phyloP scores from a whole-genome alignment of 306 rosid species.

The Cucumis hystrix region DNA sequence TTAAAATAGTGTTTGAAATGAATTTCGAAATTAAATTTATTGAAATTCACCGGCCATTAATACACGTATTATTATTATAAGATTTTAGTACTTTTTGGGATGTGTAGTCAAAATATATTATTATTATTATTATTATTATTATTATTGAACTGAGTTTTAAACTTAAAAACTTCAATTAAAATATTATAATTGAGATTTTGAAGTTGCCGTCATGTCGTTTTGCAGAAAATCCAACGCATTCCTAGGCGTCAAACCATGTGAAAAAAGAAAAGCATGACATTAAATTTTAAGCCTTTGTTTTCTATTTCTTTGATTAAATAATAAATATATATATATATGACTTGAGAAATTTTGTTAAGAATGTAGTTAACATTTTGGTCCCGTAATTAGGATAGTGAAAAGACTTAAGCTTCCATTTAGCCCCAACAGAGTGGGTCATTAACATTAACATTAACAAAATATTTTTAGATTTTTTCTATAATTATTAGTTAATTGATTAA shows the following conservation, averaged over 20 bases:
- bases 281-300: background rate
- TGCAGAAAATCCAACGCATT: conserved; percentile 1
- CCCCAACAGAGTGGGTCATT: background rate
- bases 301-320: background rate
- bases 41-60: background rate
- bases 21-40: background rate
- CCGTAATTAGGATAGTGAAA: background rate
- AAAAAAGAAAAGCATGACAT: background rate
- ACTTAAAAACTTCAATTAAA: background rate
- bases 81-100: background rate
- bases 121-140: background rate
- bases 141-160: background rate
- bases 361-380: background rate
- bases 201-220: background rate
- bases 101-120: background rate
- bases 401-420: background rate
- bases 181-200: background rate
- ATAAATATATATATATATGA: background rate
- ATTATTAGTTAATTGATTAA: too few species aligned
- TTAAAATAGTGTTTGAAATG: background rate
- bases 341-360: background rate
- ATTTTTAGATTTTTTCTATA: too few species aligned
- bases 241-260: conserved; percentile 1
- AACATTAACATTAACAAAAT: background rate
- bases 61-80: background rate